Evolutionary conservation across 805 yeast species (phyloP).

Genomic region (Candida pini): DNA sequence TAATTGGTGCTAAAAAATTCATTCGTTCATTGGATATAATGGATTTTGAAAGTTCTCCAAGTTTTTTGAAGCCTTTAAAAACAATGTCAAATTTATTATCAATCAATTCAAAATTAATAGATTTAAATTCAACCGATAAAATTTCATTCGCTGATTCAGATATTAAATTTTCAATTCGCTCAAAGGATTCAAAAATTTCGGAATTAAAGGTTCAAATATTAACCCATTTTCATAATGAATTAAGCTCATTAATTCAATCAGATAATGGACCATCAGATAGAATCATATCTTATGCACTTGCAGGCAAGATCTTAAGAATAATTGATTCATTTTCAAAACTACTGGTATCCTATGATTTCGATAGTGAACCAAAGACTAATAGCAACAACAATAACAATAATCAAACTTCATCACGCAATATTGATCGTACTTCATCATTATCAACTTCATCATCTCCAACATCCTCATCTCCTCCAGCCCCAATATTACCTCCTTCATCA

Average conservation of each 20-base stretch:
- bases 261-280: neutral
- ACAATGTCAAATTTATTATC: constrained; percentile 1
- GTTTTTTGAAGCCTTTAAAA: neutral
- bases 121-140: neutral
- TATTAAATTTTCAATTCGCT: constrained; percentile 1
- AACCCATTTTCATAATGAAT: constrained; percentile 3
- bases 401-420: too few species aligned
- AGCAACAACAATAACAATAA: neutral
- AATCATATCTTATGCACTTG: too few species aligned
- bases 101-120: constrained; percentile 4
- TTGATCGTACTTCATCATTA: too few species aligned
- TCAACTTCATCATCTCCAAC: too few species aligned
- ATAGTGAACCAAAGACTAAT: neutral
- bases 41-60: neutral
- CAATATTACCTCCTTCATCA: too few species aligned
- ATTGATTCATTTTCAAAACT: constrained; percentile 5
- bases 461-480: too few species aligned
- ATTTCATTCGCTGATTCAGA: constrained; percentile 2
- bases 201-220: constrained; percentile 1
- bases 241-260: neutral
- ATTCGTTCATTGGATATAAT: constrained; percentile 2
- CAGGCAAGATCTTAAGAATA: constrained; percentile 2
- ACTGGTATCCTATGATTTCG: constrained; percentile 3
- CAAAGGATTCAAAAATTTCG: neutral
- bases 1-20: constrained; percentile 5